Evolutionary conservation across 2,329 filamentous ascomycete genomes (phyloP).

Genomic region (Verticillium dahliae): DNA sequence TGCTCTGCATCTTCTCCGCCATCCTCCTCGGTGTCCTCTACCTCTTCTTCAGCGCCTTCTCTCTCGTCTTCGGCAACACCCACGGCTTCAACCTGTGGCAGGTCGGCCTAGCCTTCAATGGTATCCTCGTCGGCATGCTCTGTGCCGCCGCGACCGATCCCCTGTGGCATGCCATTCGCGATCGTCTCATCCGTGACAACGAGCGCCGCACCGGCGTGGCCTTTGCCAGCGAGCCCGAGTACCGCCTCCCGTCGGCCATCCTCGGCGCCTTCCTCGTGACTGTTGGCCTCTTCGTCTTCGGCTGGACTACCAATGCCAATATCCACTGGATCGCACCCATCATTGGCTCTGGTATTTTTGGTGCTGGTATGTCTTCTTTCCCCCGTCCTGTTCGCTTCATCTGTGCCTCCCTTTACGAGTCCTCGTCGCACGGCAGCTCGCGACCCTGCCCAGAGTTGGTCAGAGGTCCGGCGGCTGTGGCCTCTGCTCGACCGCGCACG

Average conservation of each 20-base stretch:
- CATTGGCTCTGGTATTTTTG: conserved; percentile 67
- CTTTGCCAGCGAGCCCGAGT: conserved; percentile 74
- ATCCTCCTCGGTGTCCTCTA: conserved; percentile 84
- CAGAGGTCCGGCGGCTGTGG: conserved; percentile 3
- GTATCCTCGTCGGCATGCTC: conserved; percentile 63
- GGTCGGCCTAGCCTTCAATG: conserved; percentile 71
- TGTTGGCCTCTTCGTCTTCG: conserved; percentile 80
- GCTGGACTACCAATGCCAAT: conserved; percentile 69
- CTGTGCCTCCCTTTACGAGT: neutral
- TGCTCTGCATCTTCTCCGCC: conserved; percentile 75
- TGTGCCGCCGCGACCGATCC: conserved; percentile 56
- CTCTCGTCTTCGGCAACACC: conserved; percentile 67
- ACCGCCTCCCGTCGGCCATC: conserved; percentile 70
- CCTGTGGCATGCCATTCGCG: conserved; percentile 58
- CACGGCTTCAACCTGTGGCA: conserved; percentile 77
- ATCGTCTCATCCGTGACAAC: conserved; percentile 47
- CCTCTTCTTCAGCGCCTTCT: conserved; percentile 85
- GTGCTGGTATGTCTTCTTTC: conserved; percentile 49
- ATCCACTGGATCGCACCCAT: conserved; percentile 75
- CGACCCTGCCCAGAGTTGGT: conserved; percentile 7
- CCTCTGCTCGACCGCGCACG: neutral
- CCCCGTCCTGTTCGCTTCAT: neutral
- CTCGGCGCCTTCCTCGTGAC: conserved; percentile 72
- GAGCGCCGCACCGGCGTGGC: conserved; percentile 41
- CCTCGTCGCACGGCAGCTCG: conserved; percentile 7